These are phyloP conservation scores for Chaetomiaceae sp. DNA, from an alignment of 2,329 filamentous ascomycete genomes.

Conservation along the genomic window DNA sequence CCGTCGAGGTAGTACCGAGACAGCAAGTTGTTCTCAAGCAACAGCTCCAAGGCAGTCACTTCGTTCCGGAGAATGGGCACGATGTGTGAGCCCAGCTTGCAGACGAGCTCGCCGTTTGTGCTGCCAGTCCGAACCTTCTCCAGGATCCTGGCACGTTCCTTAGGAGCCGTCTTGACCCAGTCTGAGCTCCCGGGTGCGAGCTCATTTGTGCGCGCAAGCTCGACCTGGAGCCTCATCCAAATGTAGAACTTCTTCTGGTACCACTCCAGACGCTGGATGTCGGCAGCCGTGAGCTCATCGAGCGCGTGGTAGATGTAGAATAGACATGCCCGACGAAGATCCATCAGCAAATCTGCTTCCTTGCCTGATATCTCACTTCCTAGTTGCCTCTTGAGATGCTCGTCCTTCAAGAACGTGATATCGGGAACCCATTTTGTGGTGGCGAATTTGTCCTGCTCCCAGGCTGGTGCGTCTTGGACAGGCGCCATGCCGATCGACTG, in stretches of 20 bases:
- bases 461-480: background rate
- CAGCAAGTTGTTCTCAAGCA: conserved; percentile 20
- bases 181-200: conserved; percentile 16
- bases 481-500: conserved; percentile 20
- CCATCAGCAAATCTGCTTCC: conserved; percentile 15
- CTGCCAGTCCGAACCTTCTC: conserved; percentile 11
- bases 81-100: conserved; percentile 28
- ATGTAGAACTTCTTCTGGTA: conserved; percentile 23
- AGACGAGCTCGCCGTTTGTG: background rate
- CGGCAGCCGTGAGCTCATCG: conserved; percentile 8
- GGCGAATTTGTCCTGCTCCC: conserved; percentile 19
- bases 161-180: conserved; percentile 5
- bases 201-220: conserved; percentile 17
- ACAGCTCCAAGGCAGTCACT: conserved; percentile 29
- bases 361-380: conserved; percentile 17
- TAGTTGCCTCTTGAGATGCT: conserved; percentile 16
- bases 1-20: conserved; percentile 9
- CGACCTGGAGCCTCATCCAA: conserved; percentile 22
- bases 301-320: conserved; percentile 21
- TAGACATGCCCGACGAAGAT: conserved; percentile 20
- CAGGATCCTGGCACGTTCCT: conserved; percentile 10
- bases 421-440: conserved; percentile 19
- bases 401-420: conserved; percentile 15
- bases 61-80: conserved; percentile 28
- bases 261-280: conserved; percentile 17